Evolutionary conservation across 768 basidiomycete genomes (phyloP), one percentile per base, ranked within the genome.

Genomic region (Neoboletus magnificus): DNA sequence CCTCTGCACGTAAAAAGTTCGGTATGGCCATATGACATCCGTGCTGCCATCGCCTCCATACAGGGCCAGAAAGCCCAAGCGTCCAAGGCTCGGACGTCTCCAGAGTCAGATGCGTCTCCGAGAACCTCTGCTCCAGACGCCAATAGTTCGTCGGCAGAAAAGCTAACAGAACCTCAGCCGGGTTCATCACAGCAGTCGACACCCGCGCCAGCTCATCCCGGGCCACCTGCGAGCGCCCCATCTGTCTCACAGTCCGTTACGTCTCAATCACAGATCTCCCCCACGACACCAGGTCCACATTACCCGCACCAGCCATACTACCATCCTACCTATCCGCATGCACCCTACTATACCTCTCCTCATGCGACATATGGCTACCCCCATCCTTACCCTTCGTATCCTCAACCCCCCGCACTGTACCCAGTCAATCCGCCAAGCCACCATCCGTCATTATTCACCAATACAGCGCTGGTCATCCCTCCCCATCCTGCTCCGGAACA

Each of bases 21-120:
- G n/a, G 72, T 91, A 70, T 91, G 89, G 89, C 89, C 89, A 12
- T 70, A 74, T 33, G 85, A 91, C 66, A 76, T 91, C 52, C 79
- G 80, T 54, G 80, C 79, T 48, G 84, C 83, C 44, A 87, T 89
- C 57, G 77, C 79, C 37, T 74, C 75, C 39, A 70, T 89, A 61
- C 75, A 75, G 55, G 57, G 61, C 20, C 62, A 64, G 54, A 63
- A 62, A 41, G 55, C 63, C 18, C 65, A 65, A 50, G 63, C 46
- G 40, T 65, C 62, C 9, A 63, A 72, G 57, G 20, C 55, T 39
- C 61, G 47, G 49, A 39, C 59, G 9, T 50, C 61, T 29, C 30
- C 60, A 54, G 55, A 53, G 48, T 46, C 48, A 12, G 60, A 62
- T 22, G 20, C 59, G 1, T 36, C 60, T 29, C 33, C 47, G 15